Evolutionary conservation across 2,329 filamentous ascomycete species (phyloP), one percentile per base, ranked within the genome.

Genomic region (Pseudocercospora fuligena): DNA sequence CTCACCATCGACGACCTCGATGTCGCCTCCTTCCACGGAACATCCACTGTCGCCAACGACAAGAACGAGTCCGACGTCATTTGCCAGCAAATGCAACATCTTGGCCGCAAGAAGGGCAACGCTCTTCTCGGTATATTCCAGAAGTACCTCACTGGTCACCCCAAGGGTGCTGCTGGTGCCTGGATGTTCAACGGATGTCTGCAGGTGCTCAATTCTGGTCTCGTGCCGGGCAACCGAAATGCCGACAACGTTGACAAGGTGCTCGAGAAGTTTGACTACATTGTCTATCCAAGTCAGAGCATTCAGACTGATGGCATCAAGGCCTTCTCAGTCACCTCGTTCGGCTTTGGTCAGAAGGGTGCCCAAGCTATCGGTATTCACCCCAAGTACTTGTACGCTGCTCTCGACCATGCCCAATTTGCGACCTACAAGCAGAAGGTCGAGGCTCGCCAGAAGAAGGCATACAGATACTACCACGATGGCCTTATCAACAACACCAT

Each of bases 181-280:
- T 99, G 95, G 94, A 99, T 99, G 95, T 90, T 99, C 87, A 99
- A 99, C 85, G 95, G 95, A 72, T 95, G 92, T 80, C 84, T 99
- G 79, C 95, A 99, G 81, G 93, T 97, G 54, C 88, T 99, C 75
- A 97, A 98, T 85, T 90, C 87, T 60, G 95, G 95, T 77, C 85
- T 99, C 59, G 94, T 99, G 25, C 95, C 95, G 14, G 95, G 95
- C 67, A 99, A 99, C 84, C 91, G 94, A 76, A 99, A 99, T 75
- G 95, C 95, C 60, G 95, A 99, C 84, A 99, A 99, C 73, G 89
- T 99, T 63, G 95, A 99, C 79, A 89, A 94, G 78, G 86, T 94
- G 73, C 96, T 99, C 92, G 94, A 98, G 86, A 88, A 97, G 79
- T 99, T 95, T 74, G 95, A 99, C 79, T 92, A 97, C 83, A 97